Evolutionary conservation across 805 yeast genomes (phyloP), one percentile per base, ranked within the genome.

Genomic region (Candida corydali): DNA sequence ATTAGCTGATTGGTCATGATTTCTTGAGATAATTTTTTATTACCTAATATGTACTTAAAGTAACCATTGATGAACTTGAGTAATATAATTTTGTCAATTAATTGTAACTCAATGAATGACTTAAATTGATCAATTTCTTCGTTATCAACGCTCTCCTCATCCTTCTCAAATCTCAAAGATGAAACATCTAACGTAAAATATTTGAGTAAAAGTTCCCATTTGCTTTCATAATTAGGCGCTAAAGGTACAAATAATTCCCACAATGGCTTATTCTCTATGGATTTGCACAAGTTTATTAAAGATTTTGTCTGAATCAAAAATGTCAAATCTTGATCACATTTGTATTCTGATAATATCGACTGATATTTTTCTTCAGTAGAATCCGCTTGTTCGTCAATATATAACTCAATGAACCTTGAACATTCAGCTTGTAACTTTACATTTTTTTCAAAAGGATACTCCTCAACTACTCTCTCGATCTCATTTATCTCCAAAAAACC

Each of bases 401-500:
- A 67, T 6, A 60, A 43, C 6, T 69, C 56, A 15, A 81, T 56
- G 45, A 85, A 78, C 41, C 65, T 76, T 8, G 82, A 75, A 8
- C 79, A 63, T 35, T 82, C 81, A 14, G 61, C 45, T 30, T 51
- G 55, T 12, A 70, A 38, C 42, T 57, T 70, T 4, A 47, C 44
- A 7, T 42, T 23, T 1, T 20, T 27, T 4, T 29, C 35, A 26
- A 31, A 19, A 11, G 36, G 37, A 32, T 38, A 28, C 9, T 41
- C 36, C 50, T 63, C 54, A 6, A 46, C 26, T 19, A 54, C 34
- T 28, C 40, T 53, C 17, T 71, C 46, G 26, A 72, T 58, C 40
- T 83, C 87, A 3, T 64, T 69, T 17, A 76, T 78, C 28, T 77
- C 83, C 26, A 88, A 57, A 46, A 78, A 81, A 0, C 89, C 91